A percentile compares a stretch with the other conserved stretches of the same genome.
phyloP scores from a whole-genome alignment of 345 rosid species.

The Brassica cretica region DNA sequence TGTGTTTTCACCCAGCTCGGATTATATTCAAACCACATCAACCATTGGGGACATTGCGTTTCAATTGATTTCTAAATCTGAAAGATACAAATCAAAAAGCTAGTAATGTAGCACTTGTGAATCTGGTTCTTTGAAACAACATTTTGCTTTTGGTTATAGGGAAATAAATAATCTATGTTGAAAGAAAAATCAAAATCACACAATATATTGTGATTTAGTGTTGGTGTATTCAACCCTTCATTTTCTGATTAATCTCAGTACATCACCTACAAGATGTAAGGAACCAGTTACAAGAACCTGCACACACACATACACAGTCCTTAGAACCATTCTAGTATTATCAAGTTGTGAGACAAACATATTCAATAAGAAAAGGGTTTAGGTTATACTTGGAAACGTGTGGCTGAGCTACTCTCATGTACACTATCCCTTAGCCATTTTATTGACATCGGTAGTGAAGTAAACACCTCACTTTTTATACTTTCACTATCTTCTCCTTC shows the following conservation, averaged over 20 bases:
- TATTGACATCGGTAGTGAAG: slow-evolving; percentile 83
- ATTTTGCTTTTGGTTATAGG: neutral
- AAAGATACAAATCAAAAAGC: neutral
- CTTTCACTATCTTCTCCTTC: slow-evolving; percentile 51
- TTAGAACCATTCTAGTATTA: neutral
- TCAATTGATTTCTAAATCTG: neutral
- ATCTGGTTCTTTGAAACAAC: neutral
- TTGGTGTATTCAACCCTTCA: slow-evolving; percentile 13
- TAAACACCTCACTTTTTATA: slow-evolving; percentile 73
- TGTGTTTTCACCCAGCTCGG: neutral
- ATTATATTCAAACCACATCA: neutral
- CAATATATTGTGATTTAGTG: neutral
- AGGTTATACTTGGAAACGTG: slow-evolving; percentile 63
- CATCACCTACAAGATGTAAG: slow-evolving; percentile 90
- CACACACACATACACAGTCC: slow-evolving; percentile 13
- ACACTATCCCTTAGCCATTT: slow-evolving; percentile 85
- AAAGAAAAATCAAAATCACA: slow-evolving; percentile 8
- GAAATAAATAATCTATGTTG: neutral
- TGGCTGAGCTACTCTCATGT: slow-evolving; percentile 53
- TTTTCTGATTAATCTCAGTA: slow-evolving; percentile 71
- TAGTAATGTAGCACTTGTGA: neutral
- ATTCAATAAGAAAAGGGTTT: neutral
- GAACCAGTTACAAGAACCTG: slow-evolving; percentile 95
- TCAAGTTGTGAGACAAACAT: neutral
- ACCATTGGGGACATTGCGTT: neutral